These are phyloP conservation scores for Peniophora sp. DNA, from an alignment of 1,284 basidiomycete genomes.

Conservation along the genomic window DNA sequence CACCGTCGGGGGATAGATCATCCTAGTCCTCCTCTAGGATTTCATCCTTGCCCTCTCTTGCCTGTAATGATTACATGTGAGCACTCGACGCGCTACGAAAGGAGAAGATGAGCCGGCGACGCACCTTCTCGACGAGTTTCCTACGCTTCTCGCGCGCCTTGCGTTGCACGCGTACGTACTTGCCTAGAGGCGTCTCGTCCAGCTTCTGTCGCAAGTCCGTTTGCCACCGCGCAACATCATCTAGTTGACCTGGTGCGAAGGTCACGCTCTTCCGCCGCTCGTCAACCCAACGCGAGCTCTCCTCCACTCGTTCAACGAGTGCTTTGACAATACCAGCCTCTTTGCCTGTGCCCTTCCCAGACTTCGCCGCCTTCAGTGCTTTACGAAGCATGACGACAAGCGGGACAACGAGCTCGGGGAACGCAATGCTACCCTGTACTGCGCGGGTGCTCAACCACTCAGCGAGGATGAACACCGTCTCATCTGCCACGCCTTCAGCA, in stretches of 20 bases:
- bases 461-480: conserved; percentile 70
- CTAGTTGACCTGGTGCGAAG: conserved; percentile 68
- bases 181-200: conserved; percentile 72
- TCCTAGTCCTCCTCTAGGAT: conserved; percentile 43
- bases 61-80: conserved; percentile 31
- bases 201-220: conserved; percentile 34
- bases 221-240: conserved; percentile 72
- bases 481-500: conserved; percentile 79
- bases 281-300: conserved; percentile 74
- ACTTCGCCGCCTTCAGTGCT: conserved; percentile 55
- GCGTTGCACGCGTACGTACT: conserved; percentile 73
- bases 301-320: conserved; percentile 80
- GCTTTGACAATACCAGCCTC: conserved; percentile 58
- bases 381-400: conserved; percentile 66
- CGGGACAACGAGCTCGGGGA: conserved; percentile 91
- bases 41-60: conserved; percentile 60
- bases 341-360: conserved; percentile 35
- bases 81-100: neutral
- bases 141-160: conserved; percentile 76
- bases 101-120: conserved; percentile 16
- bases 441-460: conserved; percentile 66
- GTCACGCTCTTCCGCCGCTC: conserved; percentile 56
- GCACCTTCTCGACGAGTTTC: conserved; percentile 70
- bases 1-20: neutral
- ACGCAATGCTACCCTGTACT: conserved; percentile 78